Evolutionary conservation across 1,284 basidiomycete genomes (phyloP).

Genomic region (Chondrostereum purpureum): DNA sequence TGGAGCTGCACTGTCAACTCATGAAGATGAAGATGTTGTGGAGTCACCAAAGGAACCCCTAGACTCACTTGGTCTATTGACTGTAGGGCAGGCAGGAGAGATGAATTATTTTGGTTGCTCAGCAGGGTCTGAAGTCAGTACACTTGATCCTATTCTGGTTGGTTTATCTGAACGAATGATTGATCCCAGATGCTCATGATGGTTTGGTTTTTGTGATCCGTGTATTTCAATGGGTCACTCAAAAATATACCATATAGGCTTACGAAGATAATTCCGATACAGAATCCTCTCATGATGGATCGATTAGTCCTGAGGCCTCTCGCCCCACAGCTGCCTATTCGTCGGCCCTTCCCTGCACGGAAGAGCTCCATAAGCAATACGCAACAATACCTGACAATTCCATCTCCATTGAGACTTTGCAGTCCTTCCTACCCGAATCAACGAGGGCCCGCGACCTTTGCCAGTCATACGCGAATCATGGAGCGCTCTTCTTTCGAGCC

Average conservation of each 20-base stretch:
- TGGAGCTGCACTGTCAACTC: slow-evolving; percentile 5
- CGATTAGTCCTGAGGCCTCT: too few species aligned
- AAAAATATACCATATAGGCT: too few species aligned
- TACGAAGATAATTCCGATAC: too few species aligned
- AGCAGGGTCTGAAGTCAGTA: slow-evolving; percentile 3
- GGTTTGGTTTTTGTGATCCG: slow-evolving; percentile 20
- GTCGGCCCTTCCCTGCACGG: too few species aligned
- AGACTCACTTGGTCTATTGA: slow-evolving; percentile 1
- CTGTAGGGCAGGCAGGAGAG: not conserved
- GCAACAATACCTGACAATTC: too few species aligned
- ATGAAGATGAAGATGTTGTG: not conserved
- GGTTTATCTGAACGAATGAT: not conserved
- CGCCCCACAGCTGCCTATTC: too few species aligned
- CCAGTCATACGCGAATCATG: slow-evolving; percentile 37
- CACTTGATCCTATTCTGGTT: not conserved
- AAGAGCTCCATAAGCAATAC: too few species aligned
- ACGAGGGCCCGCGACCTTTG: slow-evolving; percentile 31
- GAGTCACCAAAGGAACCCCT: not conserved
- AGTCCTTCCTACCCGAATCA: slow-evolving; percentile 30
- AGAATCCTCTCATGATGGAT: too few species aligned
- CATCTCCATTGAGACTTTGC: slow-evolving; percentile 23
- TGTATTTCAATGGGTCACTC: too few species aligned
- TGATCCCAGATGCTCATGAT: slow-evolving; percentile 30
- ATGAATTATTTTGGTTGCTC: slow-evolving; percentile 3
- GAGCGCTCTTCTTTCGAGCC: slow-evolving; percentile 40